A percentile compares a stretch with the other conserved stretches of the same genome.
phyloP scores from a whole-genome alignment of 2,329 filamentous ascomycete genomes.

The Verticillium nubilum region DNA sequence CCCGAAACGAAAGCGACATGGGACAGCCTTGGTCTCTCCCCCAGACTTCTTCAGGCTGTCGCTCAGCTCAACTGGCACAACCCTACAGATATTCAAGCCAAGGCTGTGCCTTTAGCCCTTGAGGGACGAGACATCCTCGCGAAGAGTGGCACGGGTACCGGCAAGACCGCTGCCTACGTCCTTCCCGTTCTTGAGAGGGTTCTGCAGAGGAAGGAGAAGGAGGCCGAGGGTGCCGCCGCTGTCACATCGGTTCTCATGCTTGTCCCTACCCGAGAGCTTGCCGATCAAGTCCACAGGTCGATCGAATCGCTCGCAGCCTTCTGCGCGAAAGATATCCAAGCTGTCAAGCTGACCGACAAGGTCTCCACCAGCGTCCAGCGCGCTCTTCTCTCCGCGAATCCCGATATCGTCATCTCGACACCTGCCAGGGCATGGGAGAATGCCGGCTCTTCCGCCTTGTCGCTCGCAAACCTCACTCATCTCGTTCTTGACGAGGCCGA shows the following conservation, averaged over 20 bases:
- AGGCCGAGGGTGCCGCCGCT: constrained; percentile 32
- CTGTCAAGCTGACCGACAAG: constrained; percentile 84
- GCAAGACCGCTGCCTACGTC: constrained; percentile 95
- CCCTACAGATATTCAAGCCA: constrained; percentile 83
- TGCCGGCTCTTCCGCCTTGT: constrained; percentile 66
- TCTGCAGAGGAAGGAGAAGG: constrained; percentile 63
- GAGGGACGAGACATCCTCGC: constrained; percentile 86
- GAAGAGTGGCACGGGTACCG: constrained; percentile 90
- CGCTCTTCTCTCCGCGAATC: constrained; percentile 76
- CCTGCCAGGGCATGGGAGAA: constrained; percentile 79
- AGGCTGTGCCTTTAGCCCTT: constrained; percentile 81
- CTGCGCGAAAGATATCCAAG: constrained; percentile 76
- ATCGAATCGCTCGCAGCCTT: constrained; percentile 74
- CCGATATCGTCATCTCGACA: constrained; percentile 87
- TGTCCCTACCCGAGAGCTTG: constrained; percentile 90
- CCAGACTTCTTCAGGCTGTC: constrained; percentile 80
- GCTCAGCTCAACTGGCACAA: constrained; percentile 77
- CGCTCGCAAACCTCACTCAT: constrained; percentile 65
- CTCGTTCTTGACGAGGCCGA: constrained; percentile 94
- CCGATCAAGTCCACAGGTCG: constrained; percentile 79
- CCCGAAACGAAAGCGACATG: constrained; percentile 51
- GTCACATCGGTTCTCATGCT: constrained; percentile 76
- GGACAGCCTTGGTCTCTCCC: constrained; percentile 71
- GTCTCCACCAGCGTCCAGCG: constrained; percentile 84
- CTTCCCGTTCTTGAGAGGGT: constrained; percentile 84